phyloP scores from a whole-genome alignment of 1,284 basidiomycete species.

The Apiotrichum gracile region DNA sequence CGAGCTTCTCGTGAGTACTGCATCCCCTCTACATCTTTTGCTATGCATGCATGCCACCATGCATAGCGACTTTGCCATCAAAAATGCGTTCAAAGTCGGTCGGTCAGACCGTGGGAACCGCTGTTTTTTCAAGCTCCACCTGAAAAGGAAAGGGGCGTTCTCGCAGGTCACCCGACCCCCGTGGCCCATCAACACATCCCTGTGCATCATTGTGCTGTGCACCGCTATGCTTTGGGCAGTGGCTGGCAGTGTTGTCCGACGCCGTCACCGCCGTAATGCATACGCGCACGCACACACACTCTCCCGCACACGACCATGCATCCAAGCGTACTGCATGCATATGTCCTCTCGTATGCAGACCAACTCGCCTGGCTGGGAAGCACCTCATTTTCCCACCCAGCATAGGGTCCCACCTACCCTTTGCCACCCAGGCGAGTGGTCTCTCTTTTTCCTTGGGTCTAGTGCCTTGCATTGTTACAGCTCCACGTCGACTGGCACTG shows the following conservation, averaged over 20 bases:
- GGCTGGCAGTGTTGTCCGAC: too few species aligned
- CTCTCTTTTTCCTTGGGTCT: too few species aligned
- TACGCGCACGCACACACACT: too few species aligned
- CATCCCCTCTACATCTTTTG: slow-evolving; percentile 23
- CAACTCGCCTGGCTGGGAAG: too few species aligned
- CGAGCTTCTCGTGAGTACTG: slow-evolving; percentile 43
- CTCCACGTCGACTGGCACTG: not conserved
- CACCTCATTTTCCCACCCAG: too few species aligned
- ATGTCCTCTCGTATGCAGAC: too few species aligned
- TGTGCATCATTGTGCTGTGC: too few species aligned
- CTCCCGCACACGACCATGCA: too few species aligned
- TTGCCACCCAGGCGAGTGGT: not conserved
- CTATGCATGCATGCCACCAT: slow-evolving; percentile 29
- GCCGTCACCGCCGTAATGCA: too few species aligned
- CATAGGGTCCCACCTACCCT: not conserved
- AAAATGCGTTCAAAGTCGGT: slow-evolving; percentile 20
- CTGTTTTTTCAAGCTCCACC: not conserved
- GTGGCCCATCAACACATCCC: too few species aligned
- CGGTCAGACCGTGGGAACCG: slow-evolving; percentile 13
- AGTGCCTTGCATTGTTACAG: not conserved
- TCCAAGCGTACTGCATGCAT: too few species aligned
- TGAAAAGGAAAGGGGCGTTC: not conserved
- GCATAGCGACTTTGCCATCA: slow-evolving; percentile 14
- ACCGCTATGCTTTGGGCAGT: too few species aligned
- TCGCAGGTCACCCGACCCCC: slow-evolving; percentile 1